phyloP scores from a whole-genome alignment of 73 alveolate genomes.

The Paramecium tetraurelia region DNA sequence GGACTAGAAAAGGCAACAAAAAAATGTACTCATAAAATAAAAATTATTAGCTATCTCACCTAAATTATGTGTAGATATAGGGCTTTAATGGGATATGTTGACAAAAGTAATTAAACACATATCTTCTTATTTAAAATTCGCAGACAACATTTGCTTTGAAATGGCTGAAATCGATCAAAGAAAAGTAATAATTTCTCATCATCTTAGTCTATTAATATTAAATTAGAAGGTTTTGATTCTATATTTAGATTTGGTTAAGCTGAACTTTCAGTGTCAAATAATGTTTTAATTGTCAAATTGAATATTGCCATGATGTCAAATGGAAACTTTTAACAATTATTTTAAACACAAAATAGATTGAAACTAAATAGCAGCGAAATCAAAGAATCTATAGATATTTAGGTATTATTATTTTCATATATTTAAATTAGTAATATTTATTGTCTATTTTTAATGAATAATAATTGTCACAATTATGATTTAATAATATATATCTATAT shows the following conservation, averaged over 20 bases:
- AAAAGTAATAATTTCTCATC: background rate
- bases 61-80: background rate
- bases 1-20: background rate
- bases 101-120: background rate
- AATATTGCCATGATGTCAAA: background rate
- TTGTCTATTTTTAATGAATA: background rate
- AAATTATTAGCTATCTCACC: background rate
- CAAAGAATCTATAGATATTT: background rate
- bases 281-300: background rate
- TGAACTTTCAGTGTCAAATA: background rate
- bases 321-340: background rate
- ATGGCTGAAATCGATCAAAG: conserved; percentile 23
- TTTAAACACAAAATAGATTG: background rate
- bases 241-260: conserved; percentile 7
- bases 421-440: background rate
- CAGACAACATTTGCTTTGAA: conserved; percentile 13
- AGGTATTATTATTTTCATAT: background rate
- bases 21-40: background rate
- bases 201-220: background rate
- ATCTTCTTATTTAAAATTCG: background rate
- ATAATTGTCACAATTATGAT: background rate
- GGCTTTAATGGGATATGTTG: conserved; percentile 26
- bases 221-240: conserved; percentile 35
- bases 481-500: background rate
- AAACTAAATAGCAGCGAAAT: background rate